These are phyloP conservation scores for Lachancea sp. DNA, from an alignment of 805 yeast species.

Conservation along the genomic window DNA sequence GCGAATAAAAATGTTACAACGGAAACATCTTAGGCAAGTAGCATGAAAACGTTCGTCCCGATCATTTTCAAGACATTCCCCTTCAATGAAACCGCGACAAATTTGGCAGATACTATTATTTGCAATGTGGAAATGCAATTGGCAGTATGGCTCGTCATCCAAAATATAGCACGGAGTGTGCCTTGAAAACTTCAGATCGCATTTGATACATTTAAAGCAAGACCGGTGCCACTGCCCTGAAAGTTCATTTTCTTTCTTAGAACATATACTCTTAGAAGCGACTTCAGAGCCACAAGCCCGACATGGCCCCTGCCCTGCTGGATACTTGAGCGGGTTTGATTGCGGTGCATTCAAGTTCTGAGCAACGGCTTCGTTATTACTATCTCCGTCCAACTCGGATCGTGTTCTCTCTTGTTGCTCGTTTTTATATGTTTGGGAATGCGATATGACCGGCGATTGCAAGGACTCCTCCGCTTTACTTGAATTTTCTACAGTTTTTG, in stretches of 20 bases:
- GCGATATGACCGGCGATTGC: slow-evolving; percentile 2
- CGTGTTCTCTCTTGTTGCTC: background rate
- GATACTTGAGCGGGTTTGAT: slow-evolving; percentile 20
- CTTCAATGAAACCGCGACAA: slow-evolving; percentile 79
- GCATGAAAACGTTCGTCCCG: slow-evolving; percentile 66
- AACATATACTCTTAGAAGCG: slow-evolving; percentile 61
- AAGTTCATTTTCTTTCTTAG: slow-evolving; percentile 59
- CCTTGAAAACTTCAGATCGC: slow-evolving; percentile 52
- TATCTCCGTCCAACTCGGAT: too few species aligned
- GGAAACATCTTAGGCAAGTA: slow-evolving; percentile 61
- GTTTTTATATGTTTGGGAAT: background rate
- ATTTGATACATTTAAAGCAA: slow-evolving; percentile 72
- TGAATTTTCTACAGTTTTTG: background rate
- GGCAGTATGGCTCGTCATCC: slow-evolving; percentile 77
- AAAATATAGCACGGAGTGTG: slow-evolving; percentile 67
- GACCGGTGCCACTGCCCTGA: slow-evolving; percentile 92
- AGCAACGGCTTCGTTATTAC: too few species aligned
- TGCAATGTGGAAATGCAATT: slow-evolving; percentile 61
- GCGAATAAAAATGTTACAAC: slow-evolving; percentile 47
- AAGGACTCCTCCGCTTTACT: background rate
- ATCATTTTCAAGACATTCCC: slow-evolving; percentile 80
- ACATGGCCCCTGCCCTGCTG: slow-evolving; percentile 76
- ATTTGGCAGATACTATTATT: slow-evolving; percentile 69
- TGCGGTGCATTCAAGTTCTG: too few species aligned
- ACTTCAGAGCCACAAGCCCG: slow-evolving; percentile 61